These are phyloP conservation scores for Chalaropsis thielavioides DNA, from an alignment of 2,329 filamentous ascomycete genomes.

Conservation along the genomic window DNA sequence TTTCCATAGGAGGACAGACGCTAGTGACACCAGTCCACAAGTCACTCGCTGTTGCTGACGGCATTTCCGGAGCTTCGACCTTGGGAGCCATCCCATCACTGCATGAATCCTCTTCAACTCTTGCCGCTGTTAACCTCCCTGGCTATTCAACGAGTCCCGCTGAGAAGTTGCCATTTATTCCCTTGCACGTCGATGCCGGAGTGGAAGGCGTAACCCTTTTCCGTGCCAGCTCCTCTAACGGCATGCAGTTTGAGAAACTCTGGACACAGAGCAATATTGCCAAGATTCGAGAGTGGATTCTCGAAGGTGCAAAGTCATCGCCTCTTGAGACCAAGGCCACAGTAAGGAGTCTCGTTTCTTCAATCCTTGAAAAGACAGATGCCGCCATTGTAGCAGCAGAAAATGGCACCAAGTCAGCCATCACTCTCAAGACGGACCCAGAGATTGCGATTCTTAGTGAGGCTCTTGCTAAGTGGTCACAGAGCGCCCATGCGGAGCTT, in stretches of 20 bases:
- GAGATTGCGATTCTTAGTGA: slow-evolving; percentile 32
- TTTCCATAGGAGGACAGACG: slow-evolving; percentile 1
- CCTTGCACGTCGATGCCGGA: slow-evolving; percentile 51
- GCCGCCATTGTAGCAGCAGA: slow-evolving; percentile 38
- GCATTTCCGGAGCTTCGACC: slow-evolving; percentile 51
- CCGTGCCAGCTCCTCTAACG: slow-evolving; percentile 54
- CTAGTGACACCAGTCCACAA: slow-evolving; percentile 63
- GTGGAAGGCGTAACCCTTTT: slow-evolving; percentile 50
- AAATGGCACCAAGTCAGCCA: slow-evolving; percentile 25
- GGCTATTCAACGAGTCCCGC: slow-evolving; percentile 28
- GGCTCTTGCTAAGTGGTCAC: slow-evolving; percentile 57
- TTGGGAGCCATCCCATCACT: slow-evolving; percentile 31
- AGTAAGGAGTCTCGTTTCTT: slow-evolving; percentile 50
- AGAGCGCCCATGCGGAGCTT: slow-evolving; percentile 68
- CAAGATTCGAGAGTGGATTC: slow-evolving; percentile 49
- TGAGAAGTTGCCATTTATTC: slow-evolving; percentile 32
- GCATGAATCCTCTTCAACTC: slow-evolving; percentile 31
- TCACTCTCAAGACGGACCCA: slow-evolving; percentile 24
- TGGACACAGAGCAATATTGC: slow-evolving; percentile 64
- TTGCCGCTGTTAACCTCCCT: slow-evolving; percentile 44
- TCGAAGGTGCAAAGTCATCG: slow-evolving; percentile 29
- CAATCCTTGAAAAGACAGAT: slow-evolving; percentile 44
- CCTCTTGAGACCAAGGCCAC: slow-evolving; percentile 46
- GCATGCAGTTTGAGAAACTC: slow-evolving; percentile 54
- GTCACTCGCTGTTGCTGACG: slow-evolving; percentile 58